Percentiles rank a stretch among this genome's conserved stretches.
These are phyloP conservation scores for Escovopsis weberi DNA, from an alignment of 2,329 filamentous ascomycete genomes.

Conservation along the genomic window DNA sequence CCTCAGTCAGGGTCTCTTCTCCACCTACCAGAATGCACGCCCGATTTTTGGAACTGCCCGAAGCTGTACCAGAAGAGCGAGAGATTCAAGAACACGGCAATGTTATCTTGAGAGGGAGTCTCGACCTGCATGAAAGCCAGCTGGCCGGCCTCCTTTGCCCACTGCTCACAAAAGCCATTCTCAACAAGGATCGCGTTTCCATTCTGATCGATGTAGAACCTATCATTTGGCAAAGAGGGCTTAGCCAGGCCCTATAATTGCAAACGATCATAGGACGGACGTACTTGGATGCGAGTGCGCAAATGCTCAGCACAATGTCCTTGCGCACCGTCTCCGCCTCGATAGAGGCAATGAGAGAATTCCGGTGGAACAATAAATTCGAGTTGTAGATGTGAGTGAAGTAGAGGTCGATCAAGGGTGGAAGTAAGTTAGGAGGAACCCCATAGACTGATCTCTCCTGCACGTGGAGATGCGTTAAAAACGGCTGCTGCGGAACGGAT, in stretches of 20 bases:
- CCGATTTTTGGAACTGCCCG: neutral
- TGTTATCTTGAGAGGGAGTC: neutral
- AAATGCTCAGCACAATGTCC: neutral
- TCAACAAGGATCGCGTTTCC: neutral
- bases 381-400: constrained; percentile 1
- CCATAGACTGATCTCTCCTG: neutral
- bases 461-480: neutral
- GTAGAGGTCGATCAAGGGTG: constrained; percentile 1
- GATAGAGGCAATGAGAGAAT: neutral
- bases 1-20: no score
- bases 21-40: neutral
- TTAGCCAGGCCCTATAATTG: neutral
- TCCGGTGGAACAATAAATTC: neutral
- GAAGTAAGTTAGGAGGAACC: neutral
- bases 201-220: neutral
- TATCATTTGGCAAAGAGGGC: neutral
- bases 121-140: neutral
- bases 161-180: neutral
- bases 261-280: neutral
- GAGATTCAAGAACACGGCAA: neutral
- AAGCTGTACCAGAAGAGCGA: constrained; percentile 1
- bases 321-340: neutral
- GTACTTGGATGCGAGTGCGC: neutral
- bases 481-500: neutral
- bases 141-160: neutral